These are phyloP conservation scores for Hypericum androsaemum DNA, from an alignment of 345 rosid species.

Conservation along the genomic window DNA sequence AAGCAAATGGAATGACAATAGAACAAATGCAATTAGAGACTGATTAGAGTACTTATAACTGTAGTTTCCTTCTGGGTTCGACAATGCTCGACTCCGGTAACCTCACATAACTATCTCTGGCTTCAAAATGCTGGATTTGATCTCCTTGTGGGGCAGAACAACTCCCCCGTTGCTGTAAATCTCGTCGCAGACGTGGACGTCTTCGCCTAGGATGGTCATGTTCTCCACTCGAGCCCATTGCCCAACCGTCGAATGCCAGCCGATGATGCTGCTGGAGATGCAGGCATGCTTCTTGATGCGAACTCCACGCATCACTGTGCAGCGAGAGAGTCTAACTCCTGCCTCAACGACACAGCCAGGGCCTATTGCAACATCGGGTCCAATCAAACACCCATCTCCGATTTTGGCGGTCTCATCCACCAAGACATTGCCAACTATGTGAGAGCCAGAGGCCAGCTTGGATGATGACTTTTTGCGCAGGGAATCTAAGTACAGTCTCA, in stretches of 20 bases:
- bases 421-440: slow-evolving; percentile 77
- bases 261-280: slow-evolving; percentile 84
- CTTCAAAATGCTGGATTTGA: slow-evolving; percentile 90
- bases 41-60: too few species aligned
- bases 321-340: slow-evolving; percentile 89
- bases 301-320: slow-evolving; percentile 95
- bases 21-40: too few species aligned
- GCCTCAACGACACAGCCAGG: slow-evolving; percentile 89
- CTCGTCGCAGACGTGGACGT: slow-evolving; percentile 91
- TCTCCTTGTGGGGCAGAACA: slow-evolving; percentile 94
- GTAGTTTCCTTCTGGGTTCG: too few species aligned
- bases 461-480: slow-evolving; percentile 58
- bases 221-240: slow-evolving; percentile 97
- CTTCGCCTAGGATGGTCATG: slow-evolving; percentile 97
- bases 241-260: slow-evolving; percentile 96
- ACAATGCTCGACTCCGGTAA: too few species aligned
- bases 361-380: slow-evolving; percentile 94
- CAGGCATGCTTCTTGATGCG: slow-evolving; percentile 94
- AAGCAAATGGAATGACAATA: too few species aligned
- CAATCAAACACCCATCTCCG: slow-evolving; percentile 93
- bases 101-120: slow-evolving; percentile 96
- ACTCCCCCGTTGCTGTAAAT: slow-evolving; percentile 96
- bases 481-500: slow-evolving; percentile 94
- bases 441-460: slow-evolving; percentile 48
- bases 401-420: slow-evolving; percentile 80